Evolutionary conservation across 2,329 filamentous ascomycete species (phyloP), one percentile per base, ranked within the genome.

Genomic region (Aspergillus sp.): DNA sequence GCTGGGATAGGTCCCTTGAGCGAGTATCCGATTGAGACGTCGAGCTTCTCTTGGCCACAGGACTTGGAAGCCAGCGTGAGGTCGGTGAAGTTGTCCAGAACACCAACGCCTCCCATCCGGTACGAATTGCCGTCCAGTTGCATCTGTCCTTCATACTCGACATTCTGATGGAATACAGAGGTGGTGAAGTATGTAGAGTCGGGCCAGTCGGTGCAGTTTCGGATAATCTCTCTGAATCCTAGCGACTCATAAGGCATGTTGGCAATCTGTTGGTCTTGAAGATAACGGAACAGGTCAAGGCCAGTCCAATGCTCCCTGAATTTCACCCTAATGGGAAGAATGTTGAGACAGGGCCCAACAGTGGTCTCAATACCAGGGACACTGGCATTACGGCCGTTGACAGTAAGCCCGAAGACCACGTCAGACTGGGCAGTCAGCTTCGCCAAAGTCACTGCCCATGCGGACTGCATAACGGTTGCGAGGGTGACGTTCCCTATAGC

Each of bases 291-390:
- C 4, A 87, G 76, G 58, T 87, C 83, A 2, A 79, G 63, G 0
- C 76, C 83, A 3, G 80, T 85, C 81, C 84, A 85, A 2, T 73
- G 69, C 0, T 78, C 67, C 2, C 78, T 75, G 67, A 90, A 85
- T 28, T 75, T 76, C 13, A 90, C 82, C 19, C 88, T 82, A 38
- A 89, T 81, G 0, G 88, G 88, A 1, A 88, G 81, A 68, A 89
- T 87, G 66, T 90, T 87, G 80, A 87, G 87, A 62, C 86, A 88
- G 0, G 88, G 88, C 0, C 88, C 88, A 49, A 85, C 80, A 50
- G 89, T 84, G 56, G 78, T 77, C 61, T 87, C 84, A 19, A 83
- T 81, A 43, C 80, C 79, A 15, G 81, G 76, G 1, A 87, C 78
- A 58, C 83, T 84, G 17, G 85, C 82, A 69, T 86, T 87, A 50